A percentile compares a stretch with the other conserved stretches of the same genome.
These are phyloP conservation scores for Corymbia citriodora DNA, from an alignment of 441 rosid genomes.

Conservation along the genomic window DNA sequence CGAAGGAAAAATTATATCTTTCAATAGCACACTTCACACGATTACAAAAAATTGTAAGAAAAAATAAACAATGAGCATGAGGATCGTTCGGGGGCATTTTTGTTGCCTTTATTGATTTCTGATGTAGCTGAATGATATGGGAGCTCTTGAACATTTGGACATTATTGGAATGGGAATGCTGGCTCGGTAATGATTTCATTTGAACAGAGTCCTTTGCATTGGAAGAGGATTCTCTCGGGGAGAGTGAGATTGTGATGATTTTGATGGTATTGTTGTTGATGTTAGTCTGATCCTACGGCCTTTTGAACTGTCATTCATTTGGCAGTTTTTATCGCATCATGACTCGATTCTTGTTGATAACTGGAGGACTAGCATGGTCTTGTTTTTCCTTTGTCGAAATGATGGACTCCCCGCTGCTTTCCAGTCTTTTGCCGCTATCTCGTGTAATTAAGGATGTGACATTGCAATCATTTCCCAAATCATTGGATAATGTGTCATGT, in stretches of 20 bases:
- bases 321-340: background rate
- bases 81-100: too few species aligned
- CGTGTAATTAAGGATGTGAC: background rate
- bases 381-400: background rate
- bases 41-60: too few species aligned
- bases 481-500: background rate
- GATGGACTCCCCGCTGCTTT: background rate
- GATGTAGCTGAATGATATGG: too few species aligned
- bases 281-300: background rate
- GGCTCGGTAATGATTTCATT: background rate
- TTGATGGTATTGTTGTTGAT: background rate
- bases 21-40: too few species aligned
- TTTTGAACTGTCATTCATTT: background rate
- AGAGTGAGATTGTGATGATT: background rate
- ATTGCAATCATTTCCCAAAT: background rate
- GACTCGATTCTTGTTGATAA: too few species aligned
- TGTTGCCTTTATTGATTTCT: too few species aligned
- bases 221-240: background rate
- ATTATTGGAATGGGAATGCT: background rate
- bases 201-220: background rate
- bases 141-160: background rate
- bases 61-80: too few species aligned
- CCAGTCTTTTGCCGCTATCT: background rate
- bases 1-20: too few species aligned
- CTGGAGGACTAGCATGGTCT: too few species aligned